Evolutionary conservation across 78 protist species (phyloP), one percentile per base, ranked within the genome.

Genomic region (Goniomonas avonlea): DNA sequence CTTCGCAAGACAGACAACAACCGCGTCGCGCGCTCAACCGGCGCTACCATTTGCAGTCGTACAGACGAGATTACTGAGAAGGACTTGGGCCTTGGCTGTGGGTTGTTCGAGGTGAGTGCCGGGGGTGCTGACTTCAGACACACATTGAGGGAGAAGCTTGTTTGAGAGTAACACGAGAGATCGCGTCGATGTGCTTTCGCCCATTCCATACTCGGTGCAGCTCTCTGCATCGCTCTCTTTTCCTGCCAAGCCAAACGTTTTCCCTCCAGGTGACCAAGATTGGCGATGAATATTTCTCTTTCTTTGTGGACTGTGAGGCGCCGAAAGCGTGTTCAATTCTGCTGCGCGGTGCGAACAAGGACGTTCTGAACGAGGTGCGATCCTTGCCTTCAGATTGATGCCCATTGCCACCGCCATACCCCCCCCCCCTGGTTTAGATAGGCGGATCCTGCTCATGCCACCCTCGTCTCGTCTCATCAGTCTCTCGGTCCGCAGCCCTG

Each of bases 251-350:
- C n/a, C n/a, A n/a, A n/a, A n/a, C n/a, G n/a, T n/a, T n/a, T n/a
- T n/a, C n/a, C n/a, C n/a, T n/a, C n/a, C n/a, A n/a, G 60, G 73
- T 48, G 35, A 45, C 41, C 59, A 68, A 68, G 75, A 68, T 68
- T 34, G 55, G 78, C 78, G 63, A 50, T 31, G 63, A 76, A 50
- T 95, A 92, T 90, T 97, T 88, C 77, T 50, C 99, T 9, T 98
- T 94, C 85, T 70, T 98, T 59, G 95, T 82, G 34, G 94, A 95
- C 69, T 96, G 99, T 88, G 63, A 87, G 66, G 84, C 89, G 39
- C 98, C 99, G 53, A 94, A 91, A 92, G 99, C 99, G 11, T 98
- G 99, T 86, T 85, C 98, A 32, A 82, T 98, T 76, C 78, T 98
- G 43, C 90, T 98, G 25, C 87, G 99, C 31, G 99, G 99, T 37